A percentile compares a stretch with the other conserved stretches of the same genome.
These are phyloP conservation scores for Plenodomus tracheiphilus DNA, from an alignment of 2,329 filamentous ascomycete genomes.

Conservation along the genomic window DNA sequence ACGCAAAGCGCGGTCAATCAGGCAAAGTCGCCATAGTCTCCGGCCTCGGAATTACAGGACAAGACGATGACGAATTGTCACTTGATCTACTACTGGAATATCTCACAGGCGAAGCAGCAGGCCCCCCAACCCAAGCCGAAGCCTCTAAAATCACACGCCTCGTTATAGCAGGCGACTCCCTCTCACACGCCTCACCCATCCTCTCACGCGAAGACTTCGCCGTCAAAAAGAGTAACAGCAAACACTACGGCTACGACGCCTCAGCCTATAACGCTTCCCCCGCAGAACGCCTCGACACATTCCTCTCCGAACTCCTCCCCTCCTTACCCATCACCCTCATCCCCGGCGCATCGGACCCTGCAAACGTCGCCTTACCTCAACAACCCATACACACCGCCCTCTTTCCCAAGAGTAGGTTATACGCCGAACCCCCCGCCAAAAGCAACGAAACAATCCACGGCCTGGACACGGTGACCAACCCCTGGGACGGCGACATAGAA, in stretches of 20 bases:
- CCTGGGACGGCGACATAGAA: constrained; percentile 87
- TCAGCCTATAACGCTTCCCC: constrained; percentile 59
- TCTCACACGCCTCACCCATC: constrained; percentile 57
- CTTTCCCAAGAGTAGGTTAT: constrained; percentile 76
- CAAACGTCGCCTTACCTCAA: constrained; percentile 87
- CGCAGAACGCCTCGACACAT: constrained; percentile 79
- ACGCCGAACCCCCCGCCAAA: constrained; percentile 56
- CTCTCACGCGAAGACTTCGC: constrained; percentile 52
- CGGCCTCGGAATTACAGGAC: constrained; percentile 80
- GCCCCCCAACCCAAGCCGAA: constrained; percentile 61
- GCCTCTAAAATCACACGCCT: constrained; percentile 76
- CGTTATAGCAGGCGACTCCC: constrained; percentile 89
- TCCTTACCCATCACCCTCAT: constrained; percentile 87
- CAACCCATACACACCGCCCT: constrained; percentile 92
- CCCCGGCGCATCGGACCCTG: constrained; percentile 81
- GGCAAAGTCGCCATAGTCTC: constrained; percentile 87
- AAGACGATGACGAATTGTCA: constrained; percentile 72
- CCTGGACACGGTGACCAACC: constrained; percentile 90
- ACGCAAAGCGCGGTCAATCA: constrained; percentile 49
- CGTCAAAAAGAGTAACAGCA: constrained; percentile 58
- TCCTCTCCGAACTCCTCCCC: constrained; percentile 79
- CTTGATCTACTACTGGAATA: constrained; percentile 83
- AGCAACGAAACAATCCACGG: constrained; percentile 60
- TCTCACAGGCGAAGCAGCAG: constrained; percentile 78
- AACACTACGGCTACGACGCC: constrained; percentile 56